A percentile compares a stretch with the other conserved stretches of the same genome.
Evolutionary conservation across 345 rosid genomes (phyloP).

Genomic region (Geranium rotundifolium): DNA sequence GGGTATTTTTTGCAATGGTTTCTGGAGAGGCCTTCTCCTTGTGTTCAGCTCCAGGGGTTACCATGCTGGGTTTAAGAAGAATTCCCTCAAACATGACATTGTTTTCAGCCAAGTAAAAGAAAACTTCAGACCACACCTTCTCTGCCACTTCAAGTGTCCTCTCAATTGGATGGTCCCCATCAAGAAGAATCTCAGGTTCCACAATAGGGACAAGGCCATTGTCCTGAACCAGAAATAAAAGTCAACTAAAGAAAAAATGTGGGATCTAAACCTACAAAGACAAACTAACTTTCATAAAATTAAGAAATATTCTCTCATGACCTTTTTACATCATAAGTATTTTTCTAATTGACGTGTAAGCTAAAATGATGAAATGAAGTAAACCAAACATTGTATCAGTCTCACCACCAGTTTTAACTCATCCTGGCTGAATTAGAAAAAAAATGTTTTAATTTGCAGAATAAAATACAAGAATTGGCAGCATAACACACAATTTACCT

Average conservation of each 20-base stretch:
- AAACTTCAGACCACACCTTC: slow-evolving; percentile 97
- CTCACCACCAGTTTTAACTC: background rate
- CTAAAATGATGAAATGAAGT: background rate
- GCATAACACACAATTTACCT: background rate
- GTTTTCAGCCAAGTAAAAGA: slow-evolving; percentile 86
- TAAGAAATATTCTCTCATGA: background rate
- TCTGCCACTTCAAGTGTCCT: slow-evolving; percentile 95
- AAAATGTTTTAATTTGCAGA: background rate
- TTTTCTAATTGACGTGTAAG: background rate
- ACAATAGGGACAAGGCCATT: slow-evolving; percentile 96
- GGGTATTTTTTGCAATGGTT: slow-evolving; percentile 81
- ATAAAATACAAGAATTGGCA: too few relatives aligned
- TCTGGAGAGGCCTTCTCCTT: slow-evolving; percentile 83
- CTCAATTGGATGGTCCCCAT: slow-evolving; percentile 88
- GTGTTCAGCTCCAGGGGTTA: slow-evolving; percentile 95
- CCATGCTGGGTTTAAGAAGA: slow-evolving; percentile 97
- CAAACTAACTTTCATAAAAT: background rate
- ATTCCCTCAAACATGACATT: slow-evolving; percentile 86
- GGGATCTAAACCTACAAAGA: background rate
- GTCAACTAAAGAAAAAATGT: background rate
- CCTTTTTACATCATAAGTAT: background rate
- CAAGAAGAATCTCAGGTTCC: slow-evolving; percentile 98
- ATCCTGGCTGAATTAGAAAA: background rate
- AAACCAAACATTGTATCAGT: background rate
- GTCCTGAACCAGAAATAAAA: slow-evolving; percentile 36